Base-by-base conservation (phyloP, 257 asterid species). In the Penstemon newberryi region DNA sequence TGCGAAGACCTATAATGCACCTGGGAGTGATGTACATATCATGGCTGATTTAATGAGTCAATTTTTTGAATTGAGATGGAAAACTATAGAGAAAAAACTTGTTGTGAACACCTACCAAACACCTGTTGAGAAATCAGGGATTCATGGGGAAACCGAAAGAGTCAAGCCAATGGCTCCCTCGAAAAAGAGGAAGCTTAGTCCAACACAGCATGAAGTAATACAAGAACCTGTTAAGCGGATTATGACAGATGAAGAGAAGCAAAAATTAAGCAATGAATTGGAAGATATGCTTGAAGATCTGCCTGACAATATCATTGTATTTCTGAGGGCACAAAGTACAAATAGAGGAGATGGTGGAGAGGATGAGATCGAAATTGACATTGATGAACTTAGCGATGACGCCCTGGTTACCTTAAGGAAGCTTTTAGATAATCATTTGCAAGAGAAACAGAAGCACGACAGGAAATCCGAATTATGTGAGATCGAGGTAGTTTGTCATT, bases 1-100 rank as follows among this genome's bases (percentile, higher is more conserved):
- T 75, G 95, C 97, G 50, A 84, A 78, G 94, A 90, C 92, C 60
- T 90, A 87, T 69, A 93, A 93, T 81, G 83, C 94, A 42, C 89
- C 90, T 3, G 96, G 94, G 73, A 80, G 69, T 68, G 82, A 84
- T 61, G 81, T 83, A 56, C 87, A 92, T 65, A 1, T 71, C 65
- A 71, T 86, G 81, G 98, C 96, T 58, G 79, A 86, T 40, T 75
- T 81, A 2, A 33, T 89, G 84, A 77, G 86, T 47, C 82, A 81
- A 69, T 79, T 77, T 69, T 91, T 89, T 76, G 98, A 92, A 76
- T 56, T 56, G 63, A 76, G 87, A 70, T 89, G 96, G 96, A 92
- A 87, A 77, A 55, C 75, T 59, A 75, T 86, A 6, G 90, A 83
- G 78, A 86, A 89, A 60, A 87, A 86, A 56, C 73, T 89, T 55